Base-by-base conservation (phyloP, 495 filamentous ascomycete genomes). In the Aspergillus taichungensis region DNA sequence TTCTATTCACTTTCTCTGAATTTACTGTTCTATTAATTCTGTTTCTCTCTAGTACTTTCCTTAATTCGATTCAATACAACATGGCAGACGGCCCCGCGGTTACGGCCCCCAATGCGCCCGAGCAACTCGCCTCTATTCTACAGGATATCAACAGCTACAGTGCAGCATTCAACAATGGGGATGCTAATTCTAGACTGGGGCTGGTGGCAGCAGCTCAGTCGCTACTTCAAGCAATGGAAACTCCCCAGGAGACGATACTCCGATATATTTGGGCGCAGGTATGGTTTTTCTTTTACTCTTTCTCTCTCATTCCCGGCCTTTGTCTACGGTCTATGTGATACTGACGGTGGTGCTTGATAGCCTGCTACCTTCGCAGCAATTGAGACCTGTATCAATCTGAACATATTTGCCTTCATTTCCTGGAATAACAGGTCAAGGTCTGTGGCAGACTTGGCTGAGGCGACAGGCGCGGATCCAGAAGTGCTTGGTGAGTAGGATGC, bases 231-330 rank as follows among this genome's bases (percentile, higher is more conserved):
- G 60, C 66, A 0, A 45, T 68, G 13, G 66, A 71, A 42, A 71
- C 66, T 10, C 68, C 68, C 8, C 56, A 62, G 4, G 68, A 69
- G 56, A 56, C 64, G 3, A 68, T 71, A 50, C 61, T 68, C 34
- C 50, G 63, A 39, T 55, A 58, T 51, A 63, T 61, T 50, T 69
- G 67, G 67, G 58, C 64, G 3, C 62, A 69, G 54, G 63, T 60
- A 47, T 38, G 31, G 6, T 37, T 13, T 13, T 45, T 6, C 28
- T 6, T 13, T 24, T 28, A 9, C 3, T 5, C 31, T 13, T 24
- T 24, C 18, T 24, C 18, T 24, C 4, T 4, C 18, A 24, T 1
- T 4, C 4, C 18, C 4, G 18, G 18, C 18, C 18, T 24, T 24
- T 8, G 35, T 3, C n/a, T 37, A n/a, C n/a, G n/a, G n/a, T n/a